Percentiles rank a stretch among this genome's conserved stretches.
Evolutionary conservation across 2,329 filamentous ascomycete genomes (phyloP).

Genomic region (Phyllachora maydis): DNA sequence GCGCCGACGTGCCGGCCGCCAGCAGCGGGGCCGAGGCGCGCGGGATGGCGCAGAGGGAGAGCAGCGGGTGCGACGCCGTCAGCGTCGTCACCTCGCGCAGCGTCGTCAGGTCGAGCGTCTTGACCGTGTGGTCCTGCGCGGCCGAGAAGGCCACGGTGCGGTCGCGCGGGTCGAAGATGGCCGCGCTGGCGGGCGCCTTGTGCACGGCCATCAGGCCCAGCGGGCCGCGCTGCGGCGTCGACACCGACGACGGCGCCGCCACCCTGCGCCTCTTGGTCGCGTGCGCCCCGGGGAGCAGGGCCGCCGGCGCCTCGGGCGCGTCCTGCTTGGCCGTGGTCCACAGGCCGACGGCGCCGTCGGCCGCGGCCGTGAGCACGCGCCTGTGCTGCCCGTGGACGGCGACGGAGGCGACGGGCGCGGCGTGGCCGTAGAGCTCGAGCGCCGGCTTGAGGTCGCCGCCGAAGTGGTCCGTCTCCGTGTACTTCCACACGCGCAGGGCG

Average conservation of each 20-base stretch:
- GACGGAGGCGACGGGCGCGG: slow-evolving; percentile 50
- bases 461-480: slow-evolving; percentile 42
- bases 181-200: slow-evolving; percentile 54
- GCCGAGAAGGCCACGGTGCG: slow-evolving; percentile 77
- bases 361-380: slow-evolving; percentile 67
- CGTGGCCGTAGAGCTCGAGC: slow-evolving; percentile 72
- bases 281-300: slow-evolving; percentile 45
- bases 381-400: slow-evolving; percentile 45
- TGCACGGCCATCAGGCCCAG: slow-evolving; percentile 55
- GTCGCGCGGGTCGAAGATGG: slow-evolving; percentile 70
- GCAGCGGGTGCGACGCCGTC: slow-evolving; percentile 64
- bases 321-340: slow-evolving; percentile 70
- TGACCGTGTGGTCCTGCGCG: slow-evolving; percentile 78
- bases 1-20: slow-evolving; percentile 60
- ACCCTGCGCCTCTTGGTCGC: slow-evolving; percentile 60
- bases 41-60: slow-evolving; percentile 57
- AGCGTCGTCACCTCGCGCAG: slow-evolving; percentile 59
- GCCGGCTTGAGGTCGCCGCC: slow-evolving; percentile 45
- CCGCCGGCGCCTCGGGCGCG: slow-evolving; percentile 50
- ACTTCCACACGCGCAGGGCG: slow-evolving; percentile 79
- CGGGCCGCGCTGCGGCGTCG: slow-evolving; percentile 49
- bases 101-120: slow-evolving; percentile 81
- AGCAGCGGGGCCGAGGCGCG: slow-evolving; percentile 32
- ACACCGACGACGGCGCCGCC: slow-evolving; percentile 25
- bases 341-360: slow-evolving; percentile 67